Percentiles rank a stretch among this genome's conserved stretches.
phyloP scores from a whole-genome alignment of 208 protist genomes.

The Tritrichomonas musculus region DNA sequence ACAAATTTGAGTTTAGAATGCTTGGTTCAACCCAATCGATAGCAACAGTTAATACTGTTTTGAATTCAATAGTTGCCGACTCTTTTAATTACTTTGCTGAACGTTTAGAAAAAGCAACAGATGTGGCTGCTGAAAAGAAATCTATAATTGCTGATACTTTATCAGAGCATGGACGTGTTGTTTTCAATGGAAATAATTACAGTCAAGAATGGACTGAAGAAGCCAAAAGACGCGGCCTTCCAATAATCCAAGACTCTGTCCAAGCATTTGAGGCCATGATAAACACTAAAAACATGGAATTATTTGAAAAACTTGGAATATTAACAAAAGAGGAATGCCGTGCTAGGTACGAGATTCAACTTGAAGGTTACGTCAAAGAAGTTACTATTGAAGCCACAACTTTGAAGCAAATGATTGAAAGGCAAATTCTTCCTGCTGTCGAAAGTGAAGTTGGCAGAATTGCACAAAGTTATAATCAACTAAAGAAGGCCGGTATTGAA shows the following conservation, averaged over 20 bases:
- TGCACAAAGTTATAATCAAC: not conserved
- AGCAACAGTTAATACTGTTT: conserved; percentile 56
- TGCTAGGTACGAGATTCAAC: not conserved
- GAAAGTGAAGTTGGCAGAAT: not conserved
- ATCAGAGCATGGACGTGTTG: not conserved
- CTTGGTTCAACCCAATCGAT: conserved; percentile 64
- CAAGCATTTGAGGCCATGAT: not conserved
- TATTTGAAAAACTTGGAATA: not conserved
- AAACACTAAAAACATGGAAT: not conserved
- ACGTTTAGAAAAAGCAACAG: not conserved
- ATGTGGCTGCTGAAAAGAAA: not conserved
- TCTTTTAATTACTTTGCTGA: conserved; percentile 53
- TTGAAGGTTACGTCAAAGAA: not conserved
- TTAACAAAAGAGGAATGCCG: not conserved
- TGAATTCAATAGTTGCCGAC: conserved; percentile 65
- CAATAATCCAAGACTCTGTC: not conserved
- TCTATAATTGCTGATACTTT: not conserved
- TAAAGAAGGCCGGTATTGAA: not conserved
- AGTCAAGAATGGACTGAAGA: not conserved
- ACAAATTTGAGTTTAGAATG: conserved; percentile 72
- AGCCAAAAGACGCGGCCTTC: not conserved
- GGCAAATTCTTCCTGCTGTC: not conserved
- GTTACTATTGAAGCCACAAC: conserved; percentile 5
- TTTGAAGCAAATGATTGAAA: not conserved
- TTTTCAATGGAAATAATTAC: conserved; percentile 32